Evolutionary conservation across 2,329 filamentous ascomycete species (phyloP).

Genomic region (Macrophomina pseudophaseolina): DNA sequence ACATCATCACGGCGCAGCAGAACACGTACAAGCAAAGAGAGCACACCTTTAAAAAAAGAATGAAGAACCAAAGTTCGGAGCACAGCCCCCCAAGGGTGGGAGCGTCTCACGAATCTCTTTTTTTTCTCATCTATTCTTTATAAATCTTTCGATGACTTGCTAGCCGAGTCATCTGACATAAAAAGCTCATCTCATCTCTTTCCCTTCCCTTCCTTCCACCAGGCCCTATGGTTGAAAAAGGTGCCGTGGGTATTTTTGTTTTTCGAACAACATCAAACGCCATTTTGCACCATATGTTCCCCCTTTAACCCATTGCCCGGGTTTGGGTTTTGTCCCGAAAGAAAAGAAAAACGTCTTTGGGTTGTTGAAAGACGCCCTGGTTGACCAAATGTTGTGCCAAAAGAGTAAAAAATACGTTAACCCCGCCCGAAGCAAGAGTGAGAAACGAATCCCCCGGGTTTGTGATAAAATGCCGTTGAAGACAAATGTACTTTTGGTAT

Average conservation of each 20-base stretch:
- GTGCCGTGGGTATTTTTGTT: constrained; percentile 15
- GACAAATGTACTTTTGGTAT: constrained; percentile 61
- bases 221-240: constrained; percentile 20
- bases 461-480: constrained; percentile 63
- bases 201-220: neutral
- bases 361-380: constrained; percentile 22
- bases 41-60: neutral
- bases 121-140: constrained; percentile 6
- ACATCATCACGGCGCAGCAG: too few species aligned
- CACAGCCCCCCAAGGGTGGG: neutral
- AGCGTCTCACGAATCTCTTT: constrained; percentile 11
- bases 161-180: too few species aligned
- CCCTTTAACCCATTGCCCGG: neutral
- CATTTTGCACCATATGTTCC: constrained; percentile 5
- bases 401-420: constrained; percentile 8
- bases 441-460: constrained; percentile 14
- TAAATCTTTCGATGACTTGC: neutral
- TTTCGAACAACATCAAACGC: constrained; percentile 12
- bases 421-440: constrained; percentile 4
- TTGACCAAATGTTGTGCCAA: neutral
- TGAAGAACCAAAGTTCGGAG: neutral
- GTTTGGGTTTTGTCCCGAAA: too few species aligned
- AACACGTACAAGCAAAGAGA: too few species aligned
- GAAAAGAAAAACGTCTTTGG: neutral
- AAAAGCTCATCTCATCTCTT: neutral